Percentiles rank a stretch among this genome's conserved stretches.
phyloP scores from a whole-genome alignment of 768 basidiomycete genomes.

The Trametes villosa region DNA sequence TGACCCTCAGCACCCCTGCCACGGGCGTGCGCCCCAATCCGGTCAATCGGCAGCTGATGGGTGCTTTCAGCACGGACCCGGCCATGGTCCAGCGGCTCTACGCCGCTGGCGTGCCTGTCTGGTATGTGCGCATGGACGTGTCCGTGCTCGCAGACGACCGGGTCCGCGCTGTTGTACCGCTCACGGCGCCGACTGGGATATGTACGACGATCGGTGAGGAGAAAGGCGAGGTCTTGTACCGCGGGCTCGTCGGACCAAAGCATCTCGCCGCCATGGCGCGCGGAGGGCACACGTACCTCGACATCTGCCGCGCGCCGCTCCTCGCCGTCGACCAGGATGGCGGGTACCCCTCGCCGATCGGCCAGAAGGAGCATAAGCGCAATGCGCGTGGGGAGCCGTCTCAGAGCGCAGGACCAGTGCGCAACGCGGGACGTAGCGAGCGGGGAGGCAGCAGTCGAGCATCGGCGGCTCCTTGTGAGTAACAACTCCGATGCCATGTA shows the following conservation, averaged over 20 bases:
- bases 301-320: neutral
- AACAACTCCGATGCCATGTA: too few relatives aligned
- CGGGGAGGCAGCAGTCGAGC: too few relatives aligned
- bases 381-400: neutral
- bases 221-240: neutral
- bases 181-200: neutral
- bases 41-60: neutral
- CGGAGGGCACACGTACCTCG: conserved; percentile 2
- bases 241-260: neutral
- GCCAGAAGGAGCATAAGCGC: neutral
- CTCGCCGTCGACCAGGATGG: neutral
- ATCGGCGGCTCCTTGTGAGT: too few relatives aligned
- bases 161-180: neutral
- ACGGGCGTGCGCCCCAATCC: neutral
- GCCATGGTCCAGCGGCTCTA: neutral
- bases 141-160: neutral
- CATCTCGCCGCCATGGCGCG: neutral
- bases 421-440: too few relatives aligned
- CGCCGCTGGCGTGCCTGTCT: neutral
- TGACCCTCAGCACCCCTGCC: too few relatives aligned
- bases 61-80: conserved; percentile 1
- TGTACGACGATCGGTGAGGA: neutral
- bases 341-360: neutral
- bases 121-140: neutral
- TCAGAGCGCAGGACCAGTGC: neutral